Evolutionary conservation across 2,329 filamentous ascomycete genomes (phyloP), one percentile per base, ranked within the genome.

Genomic region (Colletotrichum ledebouriae): DNA sequence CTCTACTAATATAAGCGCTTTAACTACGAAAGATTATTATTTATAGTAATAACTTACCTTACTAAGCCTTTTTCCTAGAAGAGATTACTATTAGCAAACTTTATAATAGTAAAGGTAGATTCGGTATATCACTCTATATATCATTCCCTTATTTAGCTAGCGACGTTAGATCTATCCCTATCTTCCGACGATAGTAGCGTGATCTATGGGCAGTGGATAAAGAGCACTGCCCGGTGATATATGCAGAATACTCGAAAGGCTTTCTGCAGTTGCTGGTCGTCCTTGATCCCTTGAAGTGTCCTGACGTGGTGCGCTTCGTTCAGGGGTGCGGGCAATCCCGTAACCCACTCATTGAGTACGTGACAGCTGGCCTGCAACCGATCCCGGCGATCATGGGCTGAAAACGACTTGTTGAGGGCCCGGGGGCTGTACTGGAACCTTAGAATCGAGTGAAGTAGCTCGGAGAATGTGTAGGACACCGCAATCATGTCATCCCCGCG

Each of bases 391-490:
- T 65, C 55, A n/a, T 49, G 50, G 17, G 53, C 55, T 0, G 65
- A 68, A 1, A 47, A 22, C 1, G 47, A 65, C n/a, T 56, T 68
- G 34, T 42, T 25, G 10, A 65, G 25, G 6, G 60, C 65, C 6
- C 60, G 37, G 4, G 65, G 65, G 17, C 61, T 68, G 41, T 68
- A 68, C 22, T 68, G 65, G 10, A 65, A 59, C 15, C 59, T 65
- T 11, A 68, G 47, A 3, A 68, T 11, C 3, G 55, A 68, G 13
- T 68, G 60, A 2, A 68, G 33, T 3, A 68, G 22, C 49, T 68
- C 65, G 1, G 65, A 65, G n/a, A 65, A 65, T 6, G 60, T 65
- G 61, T 68, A 68, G 0, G 41, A 59, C 6, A 55, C 60, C 1
- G 65, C 61, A 11, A 65, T 25, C 60, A 68, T 65, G n/a, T 65